A percentile compares a stretch with the other conserved stretches of the same genome.
Evolutionary conservation across 2,329 filamentous ascomycete species (phyloP).

Genomic region (Aspergillus uvarum): DNA sequence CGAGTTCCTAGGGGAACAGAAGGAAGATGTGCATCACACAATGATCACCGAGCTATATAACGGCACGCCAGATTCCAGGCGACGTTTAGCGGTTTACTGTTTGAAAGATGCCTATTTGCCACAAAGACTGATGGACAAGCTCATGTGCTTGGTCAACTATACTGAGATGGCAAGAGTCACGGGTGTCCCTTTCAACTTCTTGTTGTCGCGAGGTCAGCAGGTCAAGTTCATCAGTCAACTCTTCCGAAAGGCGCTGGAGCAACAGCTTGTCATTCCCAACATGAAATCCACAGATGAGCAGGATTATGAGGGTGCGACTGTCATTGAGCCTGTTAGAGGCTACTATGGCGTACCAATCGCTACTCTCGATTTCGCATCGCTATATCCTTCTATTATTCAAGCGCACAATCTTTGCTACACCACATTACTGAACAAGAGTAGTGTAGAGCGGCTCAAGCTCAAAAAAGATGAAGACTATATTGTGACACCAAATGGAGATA

Average conservation of each 20-base stretch:
- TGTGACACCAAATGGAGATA: slow-evolving; percentile 88
- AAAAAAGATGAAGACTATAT: slow-evolving; percentile 95
- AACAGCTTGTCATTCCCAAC: slow-evolving; percentile 93
- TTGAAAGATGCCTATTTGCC: slow-evolving; percentile 96
- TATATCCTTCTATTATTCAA: slow-evolving; percentile 98
- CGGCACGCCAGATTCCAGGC: slow-evolving; percentile 86
- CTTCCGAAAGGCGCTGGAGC: slow-evolving; percentile 89
- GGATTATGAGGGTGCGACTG: slow-evolving; percentile 95
- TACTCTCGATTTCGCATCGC: slow-evolving; percentile 95
- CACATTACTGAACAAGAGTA: slow-evolving; percentile 77
- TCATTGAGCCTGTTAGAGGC: slow-evolving; percentile 90
- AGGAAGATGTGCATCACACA: slow-evolving; percentile 97
- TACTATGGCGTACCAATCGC: slow-evolving; percentile 96
- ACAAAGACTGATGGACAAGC: slow-evolving; percentile 91
- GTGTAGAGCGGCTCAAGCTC: slow-evolving; percentile 72
- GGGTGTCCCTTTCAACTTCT: slow-evolving; percentile 93
- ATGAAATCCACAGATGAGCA: slow-evolving; percentile 72
- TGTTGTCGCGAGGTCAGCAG: slow-evolving; percentile 89
- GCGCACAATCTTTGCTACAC: slow-evolving; percentile 98
- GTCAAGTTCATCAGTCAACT: slow-evolving; percentile 97
- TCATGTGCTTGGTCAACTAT: slow-evolving; percentile 98
- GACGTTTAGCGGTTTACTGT: slow-evolving; percentile 91
- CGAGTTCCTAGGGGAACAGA: slow-evolving; percentile 93
- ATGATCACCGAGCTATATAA: slow-evolving; percentile 99
- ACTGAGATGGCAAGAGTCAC: slow-evolving; percentile 99